These are phyloP conservation scores for Penicillium chermesinum DNA, from an alignment of 495 filamentous ascomycete species.

Conservation along the genomic window DNA sequence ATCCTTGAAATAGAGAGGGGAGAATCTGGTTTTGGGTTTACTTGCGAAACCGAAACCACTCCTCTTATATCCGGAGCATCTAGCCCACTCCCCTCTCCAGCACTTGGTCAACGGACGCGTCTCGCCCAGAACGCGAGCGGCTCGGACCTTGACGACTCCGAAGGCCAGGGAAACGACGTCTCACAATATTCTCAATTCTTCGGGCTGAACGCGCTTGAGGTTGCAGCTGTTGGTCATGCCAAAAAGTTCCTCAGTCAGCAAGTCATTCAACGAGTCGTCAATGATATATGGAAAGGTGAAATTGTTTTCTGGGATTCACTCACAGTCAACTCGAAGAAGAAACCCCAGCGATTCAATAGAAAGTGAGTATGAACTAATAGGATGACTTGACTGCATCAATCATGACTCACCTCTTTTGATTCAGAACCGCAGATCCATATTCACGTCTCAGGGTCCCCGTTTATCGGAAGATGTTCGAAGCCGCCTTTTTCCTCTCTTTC, in stretches of 20 bases:
- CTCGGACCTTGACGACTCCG: slow-evolving; percentile 5
- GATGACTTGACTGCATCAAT: slow-evolving; percentile 6
- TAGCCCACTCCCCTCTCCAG: slow-evolving; percentile 21
- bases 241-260: slow-evolving; percentile 86
- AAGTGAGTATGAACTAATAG: slow-evolving; percentile 28
- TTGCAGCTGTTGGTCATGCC: slow-evolving; percentile 81
- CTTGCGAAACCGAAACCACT: slow-evolving; percentile 20
- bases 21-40: slow-evolving; percentile 9
- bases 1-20: slow-evolving; percentile 26
- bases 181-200: slow-evolving; percentile 63
- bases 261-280: slow-evolving; percentile 80
- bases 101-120: slow-evolving; percentile 5
- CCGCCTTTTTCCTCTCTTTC: slow-evolving; percentile 78
- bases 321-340: slow-evolving; percentile 69
- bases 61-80: slow-evolving; percentile 27
- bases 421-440: slow-evolving; percentile 69
- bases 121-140: background rate
- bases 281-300: slow-evolving; percentile 85
- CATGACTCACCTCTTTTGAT: background rate
- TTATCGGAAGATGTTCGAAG: slow-evolving; percentile 87
- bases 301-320: slow-evolving; percentile 90
- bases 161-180: slow-evolving; percentile 27
- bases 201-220: slow-evolving; percentile 82
- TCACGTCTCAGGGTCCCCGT: slow-evolving; percentile 83
- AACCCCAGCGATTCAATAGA: slow-evolving; percentile 75